phyloP scores from a whole-genome alignment of 495 filamentous ascomycete species.

The Hypomontagnella monticulosa region DNA sequence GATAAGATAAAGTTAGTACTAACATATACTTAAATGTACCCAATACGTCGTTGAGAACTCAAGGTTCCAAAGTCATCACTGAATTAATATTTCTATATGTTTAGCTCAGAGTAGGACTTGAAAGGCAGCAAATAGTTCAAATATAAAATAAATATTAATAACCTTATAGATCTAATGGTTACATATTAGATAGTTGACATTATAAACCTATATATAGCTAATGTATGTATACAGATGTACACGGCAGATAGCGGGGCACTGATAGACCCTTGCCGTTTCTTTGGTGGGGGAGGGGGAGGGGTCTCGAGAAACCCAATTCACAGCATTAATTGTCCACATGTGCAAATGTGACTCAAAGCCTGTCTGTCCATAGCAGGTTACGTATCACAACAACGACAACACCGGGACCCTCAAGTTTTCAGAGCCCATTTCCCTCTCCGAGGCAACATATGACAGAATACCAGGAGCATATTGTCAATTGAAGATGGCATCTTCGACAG shows the following conservation, averaged over 20 bases:
- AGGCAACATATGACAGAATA: conserved; percentile 2
- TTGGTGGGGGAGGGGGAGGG: conserved; percentile 10
- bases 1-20: conserved; percentile 17
- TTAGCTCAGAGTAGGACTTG: neutral
- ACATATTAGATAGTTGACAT: no score
- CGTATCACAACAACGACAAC: neutral
- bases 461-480: conserved; percentile 52
- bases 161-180: neutral
- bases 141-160: neutral
- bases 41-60: no score
- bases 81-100: neutral
- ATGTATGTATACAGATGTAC: no score
- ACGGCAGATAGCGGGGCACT: conserved; percentile 18
- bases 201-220: no score
- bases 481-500: conserved; percentile 44
- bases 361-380: neutral
- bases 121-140: conserved; percentile 13
- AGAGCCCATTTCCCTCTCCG: neutral
- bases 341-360: conserved; percentile 20
- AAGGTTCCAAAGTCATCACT: no score
- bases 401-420: neutral
- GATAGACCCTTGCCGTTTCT: conserved; percentile 8
- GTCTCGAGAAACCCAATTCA: conserved; percentile 21
- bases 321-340: neutral
- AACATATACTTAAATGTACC: neutral